phyloP scores from a whole-genome alignment of 495 filamentous ascomycete species.

The Apiosordaria backusii region DNA sequence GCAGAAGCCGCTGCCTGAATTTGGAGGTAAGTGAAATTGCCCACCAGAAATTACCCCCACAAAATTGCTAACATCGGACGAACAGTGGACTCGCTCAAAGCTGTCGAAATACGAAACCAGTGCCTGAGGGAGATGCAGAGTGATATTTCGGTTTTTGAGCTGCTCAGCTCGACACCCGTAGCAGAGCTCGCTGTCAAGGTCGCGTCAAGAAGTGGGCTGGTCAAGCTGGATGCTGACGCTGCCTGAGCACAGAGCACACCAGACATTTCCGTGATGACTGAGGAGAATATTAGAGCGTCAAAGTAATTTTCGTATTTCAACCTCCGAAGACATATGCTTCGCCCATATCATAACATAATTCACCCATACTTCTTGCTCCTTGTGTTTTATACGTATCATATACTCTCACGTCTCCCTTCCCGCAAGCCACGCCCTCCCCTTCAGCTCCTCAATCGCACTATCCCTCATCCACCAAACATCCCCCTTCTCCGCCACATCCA shows the following conservation, averaged over 20 bases:
- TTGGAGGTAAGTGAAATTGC: conserved; percentile 29
- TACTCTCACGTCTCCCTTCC: conserved; percentile 18
- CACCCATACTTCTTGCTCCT: background rate
- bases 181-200: conserved; percentile 4
- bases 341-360: background rate
- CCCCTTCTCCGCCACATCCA: conserved; percentile 11
- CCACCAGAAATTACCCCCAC: background rate
- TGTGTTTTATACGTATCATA: too few species aligned
- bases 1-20: conserved; percentile 32
- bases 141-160: conserved; percentile 46
- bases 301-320: background rate
- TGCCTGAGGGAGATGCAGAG: conserved; percentile 47
- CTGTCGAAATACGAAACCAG: conserved; percentile 58
- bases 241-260: too few species aligned
- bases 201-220: background rate
- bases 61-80: background rate
- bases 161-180: conserved; percentile 33
- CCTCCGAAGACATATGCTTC: background rate
- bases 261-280: too few species aligned
- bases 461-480: conserved; percentile 49
- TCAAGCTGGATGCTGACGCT: conserved; percentile 1
- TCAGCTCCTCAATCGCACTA: conserved; percentile 53
- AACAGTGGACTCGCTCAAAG: conserved; percentile 53
- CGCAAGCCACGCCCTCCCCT: conserved; percentile 54
- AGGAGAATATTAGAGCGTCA: too few species aligned